These are phyloP conservation scores for Plasmodium falciparum DNA, from an alignment of 169 alveolate genomes.

Conservation along the genomic window DNA sequence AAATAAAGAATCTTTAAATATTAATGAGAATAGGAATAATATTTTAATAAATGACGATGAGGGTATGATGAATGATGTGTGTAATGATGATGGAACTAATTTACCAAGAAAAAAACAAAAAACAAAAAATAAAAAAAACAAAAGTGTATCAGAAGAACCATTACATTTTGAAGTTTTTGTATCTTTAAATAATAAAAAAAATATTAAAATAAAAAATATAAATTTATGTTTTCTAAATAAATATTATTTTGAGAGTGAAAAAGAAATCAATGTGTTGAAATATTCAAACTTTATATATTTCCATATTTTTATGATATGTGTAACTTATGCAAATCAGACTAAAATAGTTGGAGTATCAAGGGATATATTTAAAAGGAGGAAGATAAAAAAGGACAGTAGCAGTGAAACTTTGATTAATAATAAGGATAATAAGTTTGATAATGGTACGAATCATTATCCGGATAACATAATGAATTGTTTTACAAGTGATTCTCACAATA, in stretches of 20 bases:
- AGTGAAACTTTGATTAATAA: background rate
- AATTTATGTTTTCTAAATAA: slow-evolving; percentile 57
- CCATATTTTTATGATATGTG: slow-evolving; percentile 61
- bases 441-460: too few relatives aligned
- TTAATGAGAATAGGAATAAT: background rate
- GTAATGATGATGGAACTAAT: background rate
- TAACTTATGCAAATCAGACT: slow-evolving; percentile 54
- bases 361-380: slow-evolving; percentile 1
- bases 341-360: slow-evolving; percentile 64
- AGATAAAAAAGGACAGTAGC: background rate
- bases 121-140: background rate
- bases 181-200: slow-evolving; percentile 16
- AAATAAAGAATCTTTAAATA: too few relatives aligned
- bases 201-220: slow-evolving; percentile 49
- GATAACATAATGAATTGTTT: too few relatives aligned
- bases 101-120: background rate
- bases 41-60: background rate
- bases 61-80: background rate
- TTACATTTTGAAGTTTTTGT: slow-evolving; percentile 55
- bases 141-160: slow-evolving; percentile 2
- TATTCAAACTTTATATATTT: slow-evolving; percentile 64
- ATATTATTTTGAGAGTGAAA: slow-evolving; percentile 50
- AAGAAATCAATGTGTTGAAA: slow-evolving; percentile 72
- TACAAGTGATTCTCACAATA: too few relatives aligned
- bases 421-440: background rate